phyloP scores from a whole-genome alignment of 441 rosid species.

The Isatis lusitanica region DNA sequence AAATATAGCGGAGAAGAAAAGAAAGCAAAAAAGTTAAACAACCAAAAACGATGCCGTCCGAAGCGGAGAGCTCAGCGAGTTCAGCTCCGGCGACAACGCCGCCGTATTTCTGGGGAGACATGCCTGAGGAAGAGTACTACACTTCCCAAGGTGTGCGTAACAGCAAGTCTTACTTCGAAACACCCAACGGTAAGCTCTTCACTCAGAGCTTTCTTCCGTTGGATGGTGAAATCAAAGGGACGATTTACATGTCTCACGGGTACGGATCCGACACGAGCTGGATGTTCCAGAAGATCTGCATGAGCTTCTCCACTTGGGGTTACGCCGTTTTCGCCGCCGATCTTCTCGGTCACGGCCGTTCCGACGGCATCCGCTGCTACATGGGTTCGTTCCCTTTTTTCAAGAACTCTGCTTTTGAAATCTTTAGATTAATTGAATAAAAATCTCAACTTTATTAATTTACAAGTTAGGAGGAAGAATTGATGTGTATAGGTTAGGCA shows the following conservation, averaged over 20 bases:
- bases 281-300: conserved; percentile 88
- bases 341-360: conserved; percentile 89
- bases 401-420: background rate
- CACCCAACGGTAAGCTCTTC: conserved; percentile 78
- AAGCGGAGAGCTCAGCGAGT: conserved; percentile 33
- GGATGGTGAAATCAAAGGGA: conserved; percentile 62
- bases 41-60: conserved; percentile 44
- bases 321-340: conserved; percentile 93
- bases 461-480: background rate
- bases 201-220: conserved; percentile 77
- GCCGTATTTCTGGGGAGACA: conserved; percentile 75
- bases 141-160: conserved; percentile 77
- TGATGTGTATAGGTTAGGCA: background rate
- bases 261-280: conserved; percentile 91
- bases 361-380: conserved; percentile 88
- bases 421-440: background rate
- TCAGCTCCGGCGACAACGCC: conserved; percentile 33
- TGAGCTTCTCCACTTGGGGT: conserved; percentile 75
- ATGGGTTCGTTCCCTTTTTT: conserved; percentile 45
- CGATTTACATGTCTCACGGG: conserved; percentile 84
- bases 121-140: conserved; percentile 86
- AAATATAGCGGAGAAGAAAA: background rate
- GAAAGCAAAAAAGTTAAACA: background rate
- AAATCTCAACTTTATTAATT: background rate
- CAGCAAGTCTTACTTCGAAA: conserved; percentile 69